phyloP scores from a whole-genome alignment of 2,329 filamentous ascomycete species.

The Epichloe bromicola region DNA sequence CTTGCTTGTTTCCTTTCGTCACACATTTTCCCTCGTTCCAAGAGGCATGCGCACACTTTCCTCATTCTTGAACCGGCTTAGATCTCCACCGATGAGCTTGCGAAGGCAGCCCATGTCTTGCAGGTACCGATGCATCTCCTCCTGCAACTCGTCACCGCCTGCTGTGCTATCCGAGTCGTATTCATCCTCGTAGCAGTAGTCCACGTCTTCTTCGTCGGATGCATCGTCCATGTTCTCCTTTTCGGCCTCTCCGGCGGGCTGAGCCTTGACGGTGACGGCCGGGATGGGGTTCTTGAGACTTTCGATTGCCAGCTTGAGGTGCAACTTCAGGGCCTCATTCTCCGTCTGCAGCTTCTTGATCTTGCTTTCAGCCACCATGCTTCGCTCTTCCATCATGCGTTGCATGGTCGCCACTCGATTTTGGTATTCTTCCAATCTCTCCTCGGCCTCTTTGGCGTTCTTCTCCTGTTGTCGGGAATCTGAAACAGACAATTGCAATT shows the following conservation, averaged over 20 bases:
- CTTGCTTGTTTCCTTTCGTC: background rate
- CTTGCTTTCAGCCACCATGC: constrained; percentile 83
- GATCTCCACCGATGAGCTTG: constrained; percentile 60
- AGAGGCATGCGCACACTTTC: constrained; percentile 42
- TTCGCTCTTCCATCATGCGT: constrained; percentile 87
- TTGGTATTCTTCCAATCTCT: constrained; percentile 89
- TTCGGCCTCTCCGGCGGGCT: constrained; percentile 12
- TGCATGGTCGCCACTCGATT: constrained; percentile 81
- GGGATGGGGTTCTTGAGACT: constrained; percentile 89
- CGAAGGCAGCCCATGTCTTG: constrained; percentile 63
- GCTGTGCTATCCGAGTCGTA: constrained; percentile 32
- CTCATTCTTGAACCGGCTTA: constrained; percentile 51
- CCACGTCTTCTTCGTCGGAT: constrained; percentile 31
- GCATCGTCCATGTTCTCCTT: constrained; percentile 19
- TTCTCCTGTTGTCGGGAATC: constrained; percentile 57
- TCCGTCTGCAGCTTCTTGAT: constrained; percentile 80
- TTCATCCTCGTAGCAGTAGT: constrained; percentile 48
- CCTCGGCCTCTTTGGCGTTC: constrained; percentile 64
- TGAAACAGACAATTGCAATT: constrained; percentile 63
- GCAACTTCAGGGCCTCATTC: constrained; percentile 78
- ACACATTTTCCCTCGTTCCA: constrained; percentile 29
- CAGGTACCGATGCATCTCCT: constrained; percentile 74
- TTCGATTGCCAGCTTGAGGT: constrained; percentile 74
- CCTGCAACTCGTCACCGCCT: constrained; percentile 55
- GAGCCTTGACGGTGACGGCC: constrained; percentile 28